Percentiles rank a stretch among this genome's conserved stretches.
phyloP scores from a whole-genome alignment of 257 asterid genomes.

The Hygrophila difformis region DNA sequence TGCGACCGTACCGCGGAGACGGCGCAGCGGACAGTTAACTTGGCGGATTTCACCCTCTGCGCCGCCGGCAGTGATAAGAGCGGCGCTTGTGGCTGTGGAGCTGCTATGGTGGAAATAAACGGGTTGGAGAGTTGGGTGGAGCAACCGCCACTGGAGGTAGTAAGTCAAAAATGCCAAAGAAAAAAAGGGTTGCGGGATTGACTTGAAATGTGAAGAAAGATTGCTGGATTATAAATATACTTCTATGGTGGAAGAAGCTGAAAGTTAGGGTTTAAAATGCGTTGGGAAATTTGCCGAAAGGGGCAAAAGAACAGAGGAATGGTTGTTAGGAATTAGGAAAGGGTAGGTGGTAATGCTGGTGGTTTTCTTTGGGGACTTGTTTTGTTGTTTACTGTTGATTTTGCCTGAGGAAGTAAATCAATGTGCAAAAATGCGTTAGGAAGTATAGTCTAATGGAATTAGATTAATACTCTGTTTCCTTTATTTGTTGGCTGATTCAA shows the following conservation, averaged over 20 bases:
- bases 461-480: no score
- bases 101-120: not conserved
- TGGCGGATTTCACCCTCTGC: constrained; percentile 28
- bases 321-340: not conserved
- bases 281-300: not conserved
- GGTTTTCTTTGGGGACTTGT: no score
- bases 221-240: no score
- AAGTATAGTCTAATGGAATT: no score
- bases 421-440: no score
- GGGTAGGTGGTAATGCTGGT: no score
- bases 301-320: not conserved
- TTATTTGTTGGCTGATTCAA: no score
- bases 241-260: not conserved
- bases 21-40: constrained; percentile 48
- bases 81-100: constrained; percentile 14
- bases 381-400: no score
- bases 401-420: no score
- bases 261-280: not conserved
- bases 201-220: no score
- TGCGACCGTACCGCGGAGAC: constrained; percentile 38
- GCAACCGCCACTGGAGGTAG: not conserved
- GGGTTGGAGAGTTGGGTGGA: not conserved
- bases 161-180: no score
- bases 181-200: not conserved
- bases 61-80: constrained; percentile 28